These are phyloP conservation scores for Mycena amicta DNA, from an alignment of 768 basidiomycete species.

Conservation along the genomic window DNA sequence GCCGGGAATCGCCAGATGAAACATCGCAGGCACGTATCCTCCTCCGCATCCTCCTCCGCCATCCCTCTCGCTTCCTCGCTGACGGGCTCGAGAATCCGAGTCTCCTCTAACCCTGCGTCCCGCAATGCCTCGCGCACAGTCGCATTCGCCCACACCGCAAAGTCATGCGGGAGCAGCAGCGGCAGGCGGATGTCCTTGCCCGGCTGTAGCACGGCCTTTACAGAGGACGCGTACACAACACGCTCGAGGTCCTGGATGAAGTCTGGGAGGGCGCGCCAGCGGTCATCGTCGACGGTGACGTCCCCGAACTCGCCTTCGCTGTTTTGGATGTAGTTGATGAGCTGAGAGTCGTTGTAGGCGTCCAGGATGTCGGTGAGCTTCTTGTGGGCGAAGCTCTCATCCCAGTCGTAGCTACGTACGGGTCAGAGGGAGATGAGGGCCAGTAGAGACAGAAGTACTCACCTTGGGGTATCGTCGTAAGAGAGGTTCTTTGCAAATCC, in stretches of 20 bases:
- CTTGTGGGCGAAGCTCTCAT: neutral
- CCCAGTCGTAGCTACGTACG: neutral
- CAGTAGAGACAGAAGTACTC: neutral
- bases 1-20: neutral
- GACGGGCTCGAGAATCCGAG: neutral
- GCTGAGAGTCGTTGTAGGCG: neutral
- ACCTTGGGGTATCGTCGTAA: neutral
- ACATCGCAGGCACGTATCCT: neutral
- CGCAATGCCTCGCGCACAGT: neutral
- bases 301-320: neutral
- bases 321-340: neutral
- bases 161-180: neutral
- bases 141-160: slow-evolving; percentile 1
- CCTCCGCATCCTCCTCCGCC: neutral
- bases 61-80: neutral
- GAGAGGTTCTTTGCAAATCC: neutral
- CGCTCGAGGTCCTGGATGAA: neutral
- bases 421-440: neutral
- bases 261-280: no score
- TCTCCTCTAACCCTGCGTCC: neutral
- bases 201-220: neutral
- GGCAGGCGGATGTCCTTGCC: neutral
- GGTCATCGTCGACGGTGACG: neutral
- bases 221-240: neutral
- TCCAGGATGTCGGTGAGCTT: neutral